A percentile compares a stretch with the other conserved stretches of the same genome.
These are phyloP conservation scores for Priceomyces haplophilus DNA, from an alignment of 805 yeast genomes.

Conservation along the genomic window DNA sequence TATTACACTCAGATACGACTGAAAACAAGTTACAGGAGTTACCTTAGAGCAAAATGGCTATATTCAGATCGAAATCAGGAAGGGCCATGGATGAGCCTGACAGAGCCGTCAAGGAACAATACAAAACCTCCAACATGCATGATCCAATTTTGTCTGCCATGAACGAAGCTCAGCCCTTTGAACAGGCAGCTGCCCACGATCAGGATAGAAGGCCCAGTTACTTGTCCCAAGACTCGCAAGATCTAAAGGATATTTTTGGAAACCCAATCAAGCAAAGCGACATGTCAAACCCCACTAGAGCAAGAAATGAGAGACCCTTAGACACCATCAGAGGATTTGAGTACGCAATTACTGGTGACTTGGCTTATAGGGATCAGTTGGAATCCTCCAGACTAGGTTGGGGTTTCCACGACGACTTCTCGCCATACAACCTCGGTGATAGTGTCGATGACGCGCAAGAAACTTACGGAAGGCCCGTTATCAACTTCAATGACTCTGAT, in stretches of 20 bases:
- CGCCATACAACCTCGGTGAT: slow-evolving; percentile 43
- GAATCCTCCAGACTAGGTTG: slow-evolving; percentile 81
- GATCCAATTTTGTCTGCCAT: slow-evolving; percentile 94
- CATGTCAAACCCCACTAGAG: slow-evolving; percentile 87
- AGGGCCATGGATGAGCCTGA: slow-evolving; percentile 17
- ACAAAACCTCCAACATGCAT: slow-evolving; percentile 56
- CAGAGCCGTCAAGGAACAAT: slow-evolving; percentile 19
- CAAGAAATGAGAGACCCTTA: slow-evolving; percentile 92
- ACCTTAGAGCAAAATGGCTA: slow-evolving; percentile 19
- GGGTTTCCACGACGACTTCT: slow-evolving; percentile 81
- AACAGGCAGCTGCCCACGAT: slow-evolving; percentile 43
- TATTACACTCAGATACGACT: too few relatives aligned
- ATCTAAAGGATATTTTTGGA: slow-evolving; percentile 82
- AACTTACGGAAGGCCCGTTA: slow-evolving; percentile 40
- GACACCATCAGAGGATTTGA: slow-evolving; percentile 95
- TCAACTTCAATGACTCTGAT: slow-evolving; percentile 35
- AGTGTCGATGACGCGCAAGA: slow-evolving; percentile 23
- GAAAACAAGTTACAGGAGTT: too few relatives aligned
- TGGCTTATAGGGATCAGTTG: slow-evolving; percentile 70
- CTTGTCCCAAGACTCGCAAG: slow-evolving; percentile 48
- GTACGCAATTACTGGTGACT: slow-evolving; percentile 90
- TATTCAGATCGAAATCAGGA: slow-evolving; percentile 34
- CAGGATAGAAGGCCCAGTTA: slow-evolving; percentile 40
- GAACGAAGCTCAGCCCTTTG: slow-evolving; percentile 94
- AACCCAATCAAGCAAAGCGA: slow-evolving; percentile 75